Base-by-base conservation (phyloP, 176 grass and related monocot species). In the Oropetium thomaeum region DNA sequence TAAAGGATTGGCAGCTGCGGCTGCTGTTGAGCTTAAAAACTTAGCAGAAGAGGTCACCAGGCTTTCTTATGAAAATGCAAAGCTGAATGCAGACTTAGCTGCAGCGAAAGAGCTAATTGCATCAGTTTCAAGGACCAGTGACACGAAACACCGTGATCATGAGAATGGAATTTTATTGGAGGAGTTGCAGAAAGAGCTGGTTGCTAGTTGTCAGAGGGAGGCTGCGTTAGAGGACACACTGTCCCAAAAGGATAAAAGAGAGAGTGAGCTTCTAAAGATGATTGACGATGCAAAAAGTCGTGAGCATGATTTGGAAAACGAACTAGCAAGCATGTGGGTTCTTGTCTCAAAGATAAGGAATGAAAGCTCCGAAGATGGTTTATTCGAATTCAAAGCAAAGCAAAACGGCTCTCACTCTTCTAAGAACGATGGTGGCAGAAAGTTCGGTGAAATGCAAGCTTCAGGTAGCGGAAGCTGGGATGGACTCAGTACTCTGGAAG, bases 11-110 rank as follows among this genome's bases (percentile, higher is more conserved):
- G 95, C 95, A 67, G 87, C 95, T 67, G 95, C 95, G 6, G 95
- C 95, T 37, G 95, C 95, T 40, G 58, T 93, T 78, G 95, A 98
- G 81, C 84, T 98, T 31, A 93, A 90, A 67, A 98, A 98, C 69
- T 82, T 98, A 54, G 95, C 95, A 16, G 95, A 98, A 89, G 95
- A 98, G 83, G 91, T 98, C 59, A 98, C 95, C n/a, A 93, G 88
- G 58, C 86, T 98, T 67, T 93, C 95, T 58, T 98, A 94, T 73
- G 88, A 92, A 83, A 98, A 98, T 68, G 83, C 90, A 44, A 98
- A 89, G 48, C 74, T 98, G 79, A 89, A 47, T 29, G 45, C 77
- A 48, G 80, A 90, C 28, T 86, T 90, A 69, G 80, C 66, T 71
- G 72, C 77, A 31, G 49, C 75, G 37, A 92, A 92, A 84, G 88